Evolutionary conservation across 352 stramenopile genomes (phyloP).

Genomic region (Phytophthora sp.): DNA sequence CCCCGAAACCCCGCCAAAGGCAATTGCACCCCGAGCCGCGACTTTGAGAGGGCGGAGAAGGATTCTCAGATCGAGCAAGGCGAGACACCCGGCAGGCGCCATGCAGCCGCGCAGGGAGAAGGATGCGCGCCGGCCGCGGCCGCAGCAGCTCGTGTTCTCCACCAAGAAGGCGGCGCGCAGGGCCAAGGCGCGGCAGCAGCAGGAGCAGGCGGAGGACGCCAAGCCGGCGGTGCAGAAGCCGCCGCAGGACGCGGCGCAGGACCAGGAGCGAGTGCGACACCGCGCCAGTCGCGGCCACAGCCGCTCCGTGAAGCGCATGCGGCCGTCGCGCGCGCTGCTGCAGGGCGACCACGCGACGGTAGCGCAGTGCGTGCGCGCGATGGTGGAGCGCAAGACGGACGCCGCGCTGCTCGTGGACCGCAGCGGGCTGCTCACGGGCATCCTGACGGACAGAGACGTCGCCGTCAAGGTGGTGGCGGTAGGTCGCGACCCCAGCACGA

Average conservation of each 20-base stretch:
- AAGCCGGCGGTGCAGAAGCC: constrained; percentile 6
- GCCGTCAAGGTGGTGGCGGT: constrained; percentile 93
- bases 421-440: constrained; percentile 92
- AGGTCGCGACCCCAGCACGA: constrained; percentile 77
- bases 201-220: constrained; percentile 17
- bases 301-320: constrained; percentile 59
- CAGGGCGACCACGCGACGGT: constrained; percentile 77
- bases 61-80: constrained; percentile 4
- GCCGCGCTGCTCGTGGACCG: constrained; percentile 92
- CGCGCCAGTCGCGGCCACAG: constrained; percentile 34
- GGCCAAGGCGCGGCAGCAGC: constrained; percentile 35
- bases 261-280: constrained; percentile 15
- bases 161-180: constrained; percentile 60
- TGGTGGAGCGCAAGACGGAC: constrained; percentile 91
- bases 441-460: constrained; percentile 97
- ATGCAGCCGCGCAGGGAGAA: constrained; percentile 38
- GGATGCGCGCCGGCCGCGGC: constrained; percentile 23
- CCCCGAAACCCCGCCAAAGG: background rate
- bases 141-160: constrained; percentile 67
- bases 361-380: constrained; percentile 77
- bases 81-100: background rate
- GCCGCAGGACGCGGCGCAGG: constrained; percentile 13
- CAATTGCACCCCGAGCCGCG: background rate
- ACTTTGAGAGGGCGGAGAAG: constrained; percentile 1
- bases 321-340: constrained; percentile 69